Evolutionary conservation across 495 filamentous ascomycete genomes (phyloP).

Genomic region (Aspergillus steynii): DNA sequence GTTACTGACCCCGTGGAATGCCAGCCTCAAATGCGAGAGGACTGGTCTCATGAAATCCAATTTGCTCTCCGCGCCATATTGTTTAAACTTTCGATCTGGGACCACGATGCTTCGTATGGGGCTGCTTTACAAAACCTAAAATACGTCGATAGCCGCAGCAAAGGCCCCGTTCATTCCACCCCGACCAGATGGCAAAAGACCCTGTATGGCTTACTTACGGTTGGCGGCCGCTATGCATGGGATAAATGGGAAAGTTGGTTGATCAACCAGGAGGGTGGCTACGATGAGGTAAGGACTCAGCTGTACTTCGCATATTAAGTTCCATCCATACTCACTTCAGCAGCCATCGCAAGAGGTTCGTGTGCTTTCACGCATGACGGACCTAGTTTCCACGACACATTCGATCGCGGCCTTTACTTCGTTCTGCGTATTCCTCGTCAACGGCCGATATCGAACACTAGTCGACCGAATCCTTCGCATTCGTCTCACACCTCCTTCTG

Average conservation of each 20-base stretch:
- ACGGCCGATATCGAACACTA: slow-evolving; percentile 87
- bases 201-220: slow-evolving; percentile 79
- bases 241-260: slow-evolving; percentile 88
- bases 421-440: slow-evolving; percentile 86
- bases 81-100: slow-evolving; percentile 96
- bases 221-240: slow-evolving; percentile 87
- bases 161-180: slow-evolving; percentile 57
- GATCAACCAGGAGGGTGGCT: slow-evolving; percentile 68
- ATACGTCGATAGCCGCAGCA: slow-evolving; percentile 80
- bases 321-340: slow-evolving; percentile 25
- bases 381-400: slow-evolving; percentile 67
- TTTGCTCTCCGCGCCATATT: slow-evolving; percentile 74
- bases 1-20: slow-evolving; percentile 1
- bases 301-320: background rate
- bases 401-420: slow-evolving; percentile 78
- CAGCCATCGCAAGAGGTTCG: slow-evolving; percentile 52
- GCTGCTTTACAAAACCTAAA: slow-evolving; percentile 87
- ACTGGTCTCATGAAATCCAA: slow-evolving; percentile 84
- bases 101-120: slow-evolving; percentile 92
- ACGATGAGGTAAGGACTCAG: slow-evolving; percentile 53
- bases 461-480: slow-evolving; percentile 85
- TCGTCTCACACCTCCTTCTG: slow-evolving; percentile 78
- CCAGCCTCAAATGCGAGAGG: slow-evolving; percentile 65
- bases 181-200: slow-evolving; percentile 78
- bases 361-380: slow-evolving; percentile 66